Evolutionary conservation across 306 rosid species (phyloP).

Genomic region (Delonix regia): DNA sequence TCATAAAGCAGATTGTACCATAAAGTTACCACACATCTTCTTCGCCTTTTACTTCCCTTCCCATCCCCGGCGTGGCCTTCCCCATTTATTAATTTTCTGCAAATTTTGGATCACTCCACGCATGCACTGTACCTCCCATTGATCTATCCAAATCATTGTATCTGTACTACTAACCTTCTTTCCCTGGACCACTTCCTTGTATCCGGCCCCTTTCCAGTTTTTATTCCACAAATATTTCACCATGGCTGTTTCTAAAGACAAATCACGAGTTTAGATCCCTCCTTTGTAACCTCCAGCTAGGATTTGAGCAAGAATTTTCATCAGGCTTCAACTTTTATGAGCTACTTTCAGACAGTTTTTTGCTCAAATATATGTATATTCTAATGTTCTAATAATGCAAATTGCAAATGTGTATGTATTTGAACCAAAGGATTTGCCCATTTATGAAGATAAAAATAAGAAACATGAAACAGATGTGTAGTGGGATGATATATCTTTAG

Average conservation of each 20-base stretch:
- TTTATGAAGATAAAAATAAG: too few species aligned
- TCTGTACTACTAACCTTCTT: neutral
- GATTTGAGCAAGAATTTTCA: too few species aligned
- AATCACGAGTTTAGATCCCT: too few species aligned
- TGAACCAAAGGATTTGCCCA: too few species aligned
- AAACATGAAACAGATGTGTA: neutral
- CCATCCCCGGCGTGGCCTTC: conserved; percentile 23
- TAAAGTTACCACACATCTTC: conserved; percentile 17
- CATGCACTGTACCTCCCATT: conserved; percentile 29
- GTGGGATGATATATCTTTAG: too few species aligned
- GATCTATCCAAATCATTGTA: conserved; percentile 39
- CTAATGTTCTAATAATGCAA: too few species aligned
- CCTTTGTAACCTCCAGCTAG: too few species aligned
- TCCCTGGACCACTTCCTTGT: conserved; percentile 21
- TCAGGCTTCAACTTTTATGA: too few species aligned
- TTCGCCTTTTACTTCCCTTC: neutral
- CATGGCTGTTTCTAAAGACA: too few species aligned
- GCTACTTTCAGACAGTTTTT: too few species aligned
- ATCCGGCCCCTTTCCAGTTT: neutral
- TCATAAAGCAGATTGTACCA: conserved; percentile 32
- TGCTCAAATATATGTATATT: too few species aligned
- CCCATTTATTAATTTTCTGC: conserved; percentile 15
- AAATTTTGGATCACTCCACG: conserved; percentile 16
- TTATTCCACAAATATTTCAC: too few species aligned
- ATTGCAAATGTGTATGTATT: neutral